These are phyloP conservation scores for Phoenix dactylifera DNA, from an alignment of 176 grass and related monocot genomes.

Conservation along the genomic window DNA sequence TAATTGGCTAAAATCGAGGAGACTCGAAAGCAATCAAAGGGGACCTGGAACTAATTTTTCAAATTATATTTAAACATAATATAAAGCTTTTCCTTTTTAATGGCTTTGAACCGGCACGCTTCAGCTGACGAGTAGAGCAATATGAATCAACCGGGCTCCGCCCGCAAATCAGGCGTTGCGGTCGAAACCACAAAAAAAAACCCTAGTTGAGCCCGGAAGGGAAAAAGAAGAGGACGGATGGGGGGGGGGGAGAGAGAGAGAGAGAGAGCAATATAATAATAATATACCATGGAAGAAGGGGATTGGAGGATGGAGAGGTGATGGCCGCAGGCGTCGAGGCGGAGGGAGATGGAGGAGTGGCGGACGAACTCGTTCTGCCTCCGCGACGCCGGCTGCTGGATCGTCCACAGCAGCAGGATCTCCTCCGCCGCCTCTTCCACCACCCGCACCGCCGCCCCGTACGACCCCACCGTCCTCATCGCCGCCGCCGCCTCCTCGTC, in stretches of 20 bases:
- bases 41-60: too few species aligned
- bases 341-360: constrained; percentile 35
- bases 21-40: too few species aligned
- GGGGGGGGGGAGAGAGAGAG: not conserved
- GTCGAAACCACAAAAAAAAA: not conserved
- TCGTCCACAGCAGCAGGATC: constrained; percentile 51
- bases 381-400: constrained; percentile 43
- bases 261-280: not conserved
- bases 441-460: constrained; percentile 12
- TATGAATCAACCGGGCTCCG: too few species aligned
- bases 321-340: constrained; percentile 62
- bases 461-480: constrained; percentile 23
- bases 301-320: constrained; percentile 59
- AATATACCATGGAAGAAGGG: constrained; percentile 46
- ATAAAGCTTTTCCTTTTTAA: too few species aligned
- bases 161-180: not conserved
- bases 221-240: not conserved
- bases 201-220: not conserved
- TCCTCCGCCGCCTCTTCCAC: constrained; percentile 9
- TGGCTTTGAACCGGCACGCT: too few species aligned
- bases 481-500: constrained; percentile 14
- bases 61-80: too few species aligned
- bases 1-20: too few species aligned
- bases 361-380: constrained; percentile 67
- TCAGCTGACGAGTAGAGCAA: too few species aligned